Percentiles rank a stretch among this genome's conserved stretches.
These are phyloP conservation scores for Chlorella sp. DNA, from an alignment of 139 green algal species.

Conservation along the genomic window DNA sequence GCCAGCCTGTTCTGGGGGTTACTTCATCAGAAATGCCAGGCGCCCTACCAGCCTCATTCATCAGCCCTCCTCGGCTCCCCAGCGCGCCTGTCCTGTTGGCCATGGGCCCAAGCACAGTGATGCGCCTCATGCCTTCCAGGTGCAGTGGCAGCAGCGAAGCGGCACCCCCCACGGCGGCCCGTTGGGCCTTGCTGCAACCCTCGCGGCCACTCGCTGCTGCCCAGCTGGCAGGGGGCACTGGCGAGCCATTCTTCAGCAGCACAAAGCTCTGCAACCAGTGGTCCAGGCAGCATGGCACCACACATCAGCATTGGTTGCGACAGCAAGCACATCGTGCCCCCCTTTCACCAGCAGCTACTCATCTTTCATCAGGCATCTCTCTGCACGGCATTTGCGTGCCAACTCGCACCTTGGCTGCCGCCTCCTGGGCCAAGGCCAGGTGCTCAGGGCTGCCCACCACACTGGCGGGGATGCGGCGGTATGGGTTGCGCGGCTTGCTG, in stretches of 20 bases:
- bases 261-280: conserved; percentile 23
- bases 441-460: conserved; percentile 25
- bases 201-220: not conserved
- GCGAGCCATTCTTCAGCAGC: conserved; percentile 41
- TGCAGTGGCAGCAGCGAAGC: not conserved
- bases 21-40: too few species aligned
- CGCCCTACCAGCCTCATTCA: too few species aligned
- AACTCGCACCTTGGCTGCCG: conserved; percentile 17
- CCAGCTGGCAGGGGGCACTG: not conserved
- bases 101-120: conserved; percentile 32
- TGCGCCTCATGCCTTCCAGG: conserved; percentile 11
- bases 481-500: conserved; percentile 22
- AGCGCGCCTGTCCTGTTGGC: conserved; percentile 5
- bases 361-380: too few species aligned
- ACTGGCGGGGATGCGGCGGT: conserved; percentile 18
- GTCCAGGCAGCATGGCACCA: too few species aligned
- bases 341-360: too few species aligned
- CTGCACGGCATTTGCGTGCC: too few species aligned
- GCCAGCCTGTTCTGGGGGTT: too few species aligned
- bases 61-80: too few species aligned
- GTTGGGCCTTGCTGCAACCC: not conserved
- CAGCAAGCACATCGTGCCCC: too few species aligned
- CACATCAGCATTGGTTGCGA: too few species aligned
- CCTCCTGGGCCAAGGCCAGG: conserved; percentile 23
- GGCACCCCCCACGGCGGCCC: too few species aligned